phyloP scores from a whole-genome alignment of 495 filamentous ascomycete species.

The Hypoxylon subgilvum region DNA sequence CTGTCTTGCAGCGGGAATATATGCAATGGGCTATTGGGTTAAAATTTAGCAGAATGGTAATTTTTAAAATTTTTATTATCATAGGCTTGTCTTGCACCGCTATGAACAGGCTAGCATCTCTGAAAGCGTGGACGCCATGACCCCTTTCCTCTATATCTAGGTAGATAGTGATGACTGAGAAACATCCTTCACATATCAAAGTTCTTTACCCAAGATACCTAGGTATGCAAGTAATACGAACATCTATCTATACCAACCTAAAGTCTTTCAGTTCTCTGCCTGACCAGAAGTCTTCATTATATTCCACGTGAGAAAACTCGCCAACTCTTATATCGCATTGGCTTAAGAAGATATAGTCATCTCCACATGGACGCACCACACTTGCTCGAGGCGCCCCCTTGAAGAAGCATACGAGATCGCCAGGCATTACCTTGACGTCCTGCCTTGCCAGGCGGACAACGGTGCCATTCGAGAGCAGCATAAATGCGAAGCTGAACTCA shows the following conservation, averaged over 20 bases:
- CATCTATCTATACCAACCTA: conserved; percentile 4
- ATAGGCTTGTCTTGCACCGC: too few relatives aligned
- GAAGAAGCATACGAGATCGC: conserved; percentile 20
- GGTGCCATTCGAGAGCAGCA: conserved; percentile 17
- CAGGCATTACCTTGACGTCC: not conserved
- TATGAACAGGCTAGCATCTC: too few relatives aligned
- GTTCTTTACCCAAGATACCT: not conserved
- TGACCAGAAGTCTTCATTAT: conserved; percentile 20
- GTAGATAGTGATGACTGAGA: too few relatives aligned
- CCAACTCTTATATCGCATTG: not conserved
- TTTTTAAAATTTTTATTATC: too few relatives aligned
- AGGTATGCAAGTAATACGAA: too few relatives aligned
- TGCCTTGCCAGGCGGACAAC: not conserved
- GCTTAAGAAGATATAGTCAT: conserved; percentile 12
- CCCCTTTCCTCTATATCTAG: too few relatives aligned
- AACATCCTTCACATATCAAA: not conserved
- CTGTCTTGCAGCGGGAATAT: too few relatives aligned
- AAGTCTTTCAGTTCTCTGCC: conserved; percentile 10
- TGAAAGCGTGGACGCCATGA: too few relatives aligned
- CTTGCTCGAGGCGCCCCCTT: not conserved
- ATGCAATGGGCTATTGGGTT: too few relatives aligned
- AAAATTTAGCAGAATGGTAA: too few relatives aligned
- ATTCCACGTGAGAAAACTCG: not conserved
- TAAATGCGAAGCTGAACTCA: not conserved
- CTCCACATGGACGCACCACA: conserved; percentile 11